These are phyloP conservation scores for Fraxinus paxiana DNA, from an alignment of 305 asterid genomes.

Conservation along the genomic window DNA sequence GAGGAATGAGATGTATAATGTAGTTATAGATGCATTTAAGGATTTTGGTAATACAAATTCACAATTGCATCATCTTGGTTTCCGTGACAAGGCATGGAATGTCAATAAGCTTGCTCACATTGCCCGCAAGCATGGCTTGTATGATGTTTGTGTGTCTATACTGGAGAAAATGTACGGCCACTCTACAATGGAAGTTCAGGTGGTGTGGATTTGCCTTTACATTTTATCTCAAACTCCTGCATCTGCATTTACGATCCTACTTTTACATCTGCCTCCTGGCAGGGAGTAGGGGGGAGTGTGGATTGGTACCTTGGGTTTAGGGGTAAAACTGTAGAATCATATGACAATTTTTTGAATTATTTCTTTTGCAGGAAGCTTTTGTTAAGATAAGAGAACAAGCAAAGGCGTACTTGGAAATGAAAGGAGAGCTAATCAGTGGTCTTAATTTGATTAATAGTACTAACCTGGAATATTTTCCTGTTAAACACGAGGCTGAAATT, in stretches of 20 bases:
- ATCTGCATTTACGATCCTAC: neutral
- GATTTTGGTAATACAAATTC: slow-evolving; percentile 79
- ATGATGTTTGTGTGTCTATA: slow-evolving; percentile 90
- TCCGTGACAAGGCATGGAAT: slow-evolving; percentile 99
- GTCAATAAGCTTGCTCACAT: slow-evolving; percentile 97
- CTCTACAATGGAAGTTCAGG: slow-evolving; percentile 99
- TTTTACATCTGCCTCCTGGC: neutral
- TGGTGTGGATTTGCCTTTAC: slow-evolving; percentile 23
- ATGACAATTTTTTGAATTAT: neutral
- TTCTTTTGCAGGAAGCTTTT: slow-evolving; percentile 83
- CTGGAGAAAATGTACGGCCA: slow-evolving; percentile 99
- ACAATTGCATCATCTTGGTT: slow-evolving; percentile 93
- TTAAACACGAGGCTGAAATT: slow-evolving; percentile 93
- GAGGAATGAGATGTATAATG: slow-evolving; percentile 98
- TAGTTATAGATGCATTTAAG: slow-evolving; percentile 93
- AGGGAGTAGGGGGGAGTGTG: slow-evolving; percentile 4
- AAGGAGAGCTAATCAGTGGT: slow-evolving; percentile 95
- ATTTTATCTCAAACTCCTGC: neutral
- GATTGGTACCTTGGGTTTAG: neutral
- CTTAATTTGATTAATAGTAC: slow-evolving; percentile 92
- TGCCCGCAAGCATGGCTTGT: slow-evolving; percentile 92
- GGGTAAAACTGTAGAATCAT: neutral
- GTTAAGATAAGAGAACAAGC: slow-evolving; percentile 99
- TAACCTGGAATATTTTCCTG: slow-evolving; percentile 91
- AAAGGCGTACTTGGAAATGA: slow-evolving; percentile 94